Conservation (phyloP, 1,139 yeast species). For the Hyphopichia fennica region DNA sequence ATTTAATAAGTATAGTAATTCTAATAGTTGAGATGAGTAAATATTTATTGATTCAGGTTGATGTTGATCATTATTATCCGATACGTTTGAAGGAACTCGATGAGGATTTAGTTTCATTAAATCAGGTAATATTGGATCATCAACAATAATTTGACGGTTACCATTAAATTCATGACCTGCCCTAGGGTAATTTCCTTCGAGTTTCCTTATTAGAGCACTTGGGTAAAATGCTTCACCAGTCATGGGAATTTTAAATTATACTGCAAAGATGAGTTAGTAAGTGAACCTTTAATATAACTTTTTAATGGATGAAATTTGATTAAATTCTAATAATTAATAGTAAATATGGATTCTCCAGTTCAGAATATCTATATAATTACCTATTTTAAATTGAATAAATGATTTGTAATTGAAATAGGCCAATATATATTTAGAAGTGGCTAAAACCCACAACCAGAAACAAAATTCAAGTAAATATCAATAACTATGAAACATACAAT, state of each 20-base stretch:
- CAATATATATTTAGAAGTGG: too few relatives aligned
- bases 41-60: constrained; percentile 16
- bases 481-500: too few relatives aligned
- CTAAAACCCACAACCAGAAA: too few relatives aligned
- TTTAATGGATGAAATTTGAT: too few relatives aligned
- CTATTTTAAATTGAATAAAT: too few relatives aligned
- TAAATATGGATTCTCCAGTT: too few relatives aligned
- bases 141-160: constrained; percentile 9
- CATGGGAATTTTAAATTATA: not conserved
- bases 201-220: constrained; percentile 5
- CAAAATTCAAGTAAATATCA: too few relatives aligned
- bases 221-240: constrained; percentile 19
- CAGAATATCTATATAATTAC: too few relatives aligned
- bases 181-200: constrained; percentile 13
- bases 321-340: too few relatives aligned
- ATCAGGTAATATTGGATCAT: constrained; percentile 31
- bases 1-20: constrained; percentile 26
- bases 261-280: too few relatives aligned
- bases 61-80: constrained; percentile 7
- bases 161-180: constrained; percentile 5
- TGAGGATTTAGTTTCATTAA: constrained; percentile 35
- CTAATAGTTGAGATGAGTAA: constrained; percentile 29
- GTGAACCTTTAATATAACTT: too few relatives aligned
- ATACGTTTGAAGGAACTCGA: constrained; percentile 12
- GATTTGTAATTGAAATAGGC: too few relatives aligned